Evolutionary conservation across 306 rosid species (phyloP).

Genomic region (Calophaca sinica): DNA sequence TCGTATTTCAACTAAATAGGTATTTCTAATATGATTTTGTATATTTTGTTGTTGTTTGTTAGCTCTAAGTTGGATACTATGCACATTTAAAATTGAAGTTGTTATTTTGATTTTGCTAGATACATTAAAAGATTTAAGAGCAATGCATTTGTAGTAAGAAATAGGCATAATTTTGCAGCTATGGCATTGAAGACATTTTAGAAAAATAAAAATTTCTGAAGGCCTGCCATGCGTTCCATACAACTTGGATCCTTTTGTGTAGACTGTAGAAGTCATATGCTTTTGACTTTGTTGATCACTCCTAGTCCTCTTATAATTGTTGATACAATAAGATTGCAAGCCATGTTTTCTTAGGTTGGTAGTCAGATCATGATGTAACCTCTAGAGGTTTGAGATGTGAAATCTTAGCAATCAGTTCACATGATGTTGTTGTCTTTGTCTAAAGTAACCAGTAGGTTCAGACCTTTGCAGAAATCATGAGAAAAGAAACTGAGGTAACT

Average conservation of each 20-base stretch:
- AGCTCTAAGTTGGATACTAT: slow-evolving; percentile 30
- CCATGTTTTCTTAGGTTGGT: slow-evolving; percentile 27
- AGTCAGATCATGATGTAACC: slow-evolving; percentile 31
- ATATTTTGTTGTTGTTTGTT: slow-evolving; percentile 30
- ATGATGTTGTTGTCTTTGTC: slow-evolving; percentile 25
- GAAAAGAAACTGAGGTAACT: slow-evolving; percentile 10
- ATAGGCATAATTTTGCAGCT: not conserved
- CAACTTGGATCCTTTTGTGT: slow-evolving; percentile 21
- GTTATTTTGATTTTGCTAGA: slow-evolving; percentile 33
- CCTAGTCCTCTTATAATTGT: slow-evolving; percentile 29
- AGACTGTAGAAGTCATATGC: slow-evolving; percentile 23
- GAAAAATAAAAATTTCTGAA: not conserved
- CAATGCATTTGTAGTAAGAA: slow-evolving; percentile 9
- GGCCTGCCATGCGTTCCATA: slow-evolving; percentile 1
- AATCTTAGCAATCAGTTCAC: slow-evolving; percentile 26
- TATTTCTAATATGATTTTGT: slow-evolving; percentile 20
- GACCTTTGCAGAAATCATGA: slow-evolving; percentile 35
- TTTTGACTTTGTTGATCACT: slow-evolving; percentile 43
- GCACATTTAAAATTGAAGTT: slow-evolving; percentile 28
- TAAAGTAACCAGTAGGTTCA: slow-evolving; percentile 40
- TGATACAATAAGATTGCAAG: slow-evolving; percentile 31
- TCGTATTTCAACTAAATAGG: slow-evolving; percentile 37
- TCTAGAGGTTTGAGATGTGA: slow-evolving; percentile 31
- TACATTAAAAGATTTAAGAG: slow-evolving; percentile 42
- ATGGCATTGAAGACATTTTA: slow-evolving; percentile 4